phyloP scores from a whole-genome alignment of 805 yeast species.

The Myxozyma sirexii region DNA sequence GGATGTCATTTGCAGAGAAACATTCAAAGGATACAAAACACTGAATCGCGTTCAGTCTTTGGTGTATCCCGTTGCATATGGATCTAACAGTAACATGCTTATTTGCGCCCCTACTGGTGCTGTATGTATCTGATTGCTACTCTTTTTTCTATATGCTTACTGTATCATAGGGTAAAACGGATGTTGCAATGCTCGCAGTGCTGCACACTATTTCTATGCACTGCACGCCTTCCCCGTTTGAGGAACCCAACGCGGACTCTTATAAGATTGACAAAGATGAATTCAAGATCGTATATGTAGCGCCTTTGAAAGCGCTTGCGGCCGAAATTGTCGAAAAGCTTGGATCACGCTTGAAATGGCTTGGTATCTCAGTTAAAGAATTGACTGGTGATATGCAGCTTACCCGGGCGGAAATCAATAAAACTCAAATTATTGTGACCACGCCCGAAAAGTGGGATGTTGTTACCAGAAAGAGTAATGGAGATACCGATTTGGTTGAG shows the following conservation, averaged over 20 bases:
- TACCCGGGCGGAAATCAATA: constrained; percentile 73
- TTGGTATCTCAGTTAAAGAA: constrained; percentile 84
- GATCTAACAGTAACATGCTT: constrained; percentile 90
- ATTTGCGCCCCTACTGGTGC: constrained; percentile 99
- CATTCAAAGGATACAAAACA: constrained; percentile 75
- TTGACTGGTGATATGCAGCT: constrained; percentile 95
- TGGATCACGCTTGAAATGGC: constrained; percentile 73
- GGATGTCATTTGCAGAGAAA: constrained; percentile 79
- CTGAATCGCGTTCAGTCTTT: constrained; percentile 88
- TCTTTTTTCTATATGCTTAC: background rate
- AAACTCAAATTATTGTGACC: constrained; percentile 86
- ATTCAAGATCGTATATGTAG: constrained; percentile 89
- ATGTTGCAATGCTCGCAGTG: constrained; percentile 81
- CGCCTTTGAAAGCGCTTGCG: constrained; percentile 91
- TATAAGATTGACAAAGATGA: constrained; percentile 73
- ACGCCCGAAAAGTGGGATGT: constrained; percentile 99
- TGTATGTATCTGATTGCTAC: constrained; percentile 13
- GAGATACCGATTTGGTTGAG: constrained; percentile 80
- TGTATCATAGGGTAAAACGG: constrained; percentile 71
- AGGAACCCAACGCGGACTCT: constrained; percentile 52
- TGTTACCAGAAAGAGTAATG: constrained; percentile 88
- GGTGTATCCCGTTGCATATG: constrained; percentile 88
- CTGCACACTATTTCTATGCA: constrained; percentile 77
- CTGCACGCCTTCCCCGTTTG: constrained; percentile 47
- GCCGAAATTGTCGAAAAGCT: constrained; percentile 95